phyloP scores from a whole-genome alignment of 192 early-diverging fungal genomes.

The Rhizoclosmatium globosum region DNA sequence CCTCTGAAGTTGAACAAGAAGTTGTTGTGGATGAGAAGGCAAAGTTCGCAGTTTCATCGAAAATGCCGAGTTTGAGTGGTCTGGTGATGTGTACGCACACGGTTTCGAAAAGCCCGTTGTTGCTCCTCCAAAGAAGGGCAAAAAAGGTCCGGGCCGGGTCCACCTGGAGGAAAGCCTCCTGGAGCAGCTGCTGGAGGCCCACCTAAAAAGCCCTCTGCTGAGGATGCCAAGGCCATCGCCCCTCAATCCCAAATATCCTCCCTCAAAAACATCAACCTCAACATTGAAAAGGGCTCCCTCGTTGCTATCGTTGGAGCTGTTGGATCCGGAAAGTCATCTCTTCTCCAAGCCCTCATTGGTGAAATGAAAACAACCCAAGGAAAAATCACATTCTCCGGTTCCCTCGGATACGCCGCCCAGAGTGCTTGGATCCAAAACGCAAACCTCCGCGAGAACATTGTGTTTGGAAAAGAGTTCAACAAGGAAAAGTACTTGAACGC shows the following conservation, averaged over 20 bases:
- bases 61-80: conserved; percentile 73
- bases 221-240: background rate
- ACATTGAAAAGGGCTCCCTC: conserved; percentile 62
- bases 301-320: conserved; percentile 85
- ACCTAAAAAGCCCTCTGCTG: background rate
- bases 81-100: conserved; percentile 20
- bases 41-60: conserved; percentile 63
- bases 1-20: conserved; percentile 67
- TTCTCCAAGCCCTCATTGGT: conserved; percentile 85
- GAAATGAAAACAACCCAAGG: conserved; percentile 76
- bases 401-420: conserved; percentile 82
- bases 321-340: conserved; percentile 84
- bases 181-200: background rate
- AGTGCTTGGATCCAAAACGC: conserved; percentile 89
- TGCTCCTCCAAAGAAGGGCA: background rate
- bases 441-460: conserved; percentile 70
- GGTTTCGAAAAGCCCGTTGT: conserved; percentile 28
- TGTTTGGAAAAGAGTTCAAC: conserved; percentile 73
- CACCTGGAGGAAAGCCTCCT: background rate
- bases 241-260: conserved; percentile 16
- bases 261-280: conserved; percentile 57
- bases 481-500: conserved; percentile 67
- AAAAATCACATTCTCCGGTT: conserved; percentile 65
- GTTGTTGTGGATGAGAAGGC: conserved; percentile 48
- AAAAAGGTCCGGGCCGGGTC: background rate